Evolutionary conservation across 768 basidiomycete species (phyloP).

Genomic region (Termitomyces sp.): DNA sequence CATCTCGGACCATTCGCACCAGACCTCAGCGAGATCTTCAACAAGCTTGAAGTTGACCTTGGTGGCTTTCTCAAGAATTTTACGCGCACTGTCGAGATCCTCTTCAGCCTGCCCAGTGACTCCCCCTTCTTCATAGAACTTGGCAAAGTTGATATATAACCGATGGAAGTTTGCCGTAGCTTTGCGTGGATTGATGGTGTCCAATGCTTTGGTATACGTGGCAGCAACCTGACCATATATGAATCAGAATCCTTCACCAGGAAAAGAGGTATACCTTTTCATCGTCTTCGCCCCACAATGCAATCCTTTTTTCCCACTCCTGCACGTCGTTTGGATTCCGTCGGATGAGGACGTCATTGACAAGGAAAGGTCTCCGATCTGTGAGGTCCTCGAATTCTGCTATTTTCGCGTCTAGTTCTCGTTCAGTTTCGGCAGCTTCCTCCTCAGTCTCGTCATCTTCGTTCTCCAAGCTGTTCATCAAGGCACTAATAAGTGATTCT

Average conservation of each 20-base stretch:
- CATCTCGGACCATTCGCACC: slow-evolving; percentile 99
- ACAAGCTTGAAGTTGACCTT: slow-evolving; percentile 92
- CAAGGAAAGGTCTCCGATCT: slow-evolving; percentile 91
- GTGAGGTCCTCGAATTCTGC: slow-evolving; percentile 90
- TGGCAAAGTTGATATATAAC: slow-evolving; percentile 92
- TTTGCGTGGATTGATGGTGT: slow-evolving; percentile 82
- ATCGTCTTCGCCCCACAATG: slow-evolving; percentile 89
- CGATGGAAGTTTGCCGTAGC: slow-evolving; percentile 89
- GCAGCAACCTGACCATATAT: slow-evolving; percentile 66
- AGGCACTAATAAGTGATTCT: slow-evolving; percentile 80
- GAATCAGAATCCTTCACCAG: neutral
- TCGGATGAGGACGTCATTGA: slow-evolving; percentile 90
- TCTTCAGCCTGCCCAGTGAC: slow-evolving; percentile 69
- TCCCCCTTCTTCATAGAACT: slow-evolving; percentile 97
- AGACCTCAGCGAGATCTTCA: slow-evolving; percentile 95
- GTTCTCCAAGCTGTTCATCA: slow-evolving; percentile 82
- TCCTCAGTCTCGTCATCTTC: slow-evolving; percentile 64
- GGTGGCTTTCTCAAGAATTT: slow-evolving; percentile 89
- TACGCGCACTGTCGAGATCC: slow-evolving; percentile 81
- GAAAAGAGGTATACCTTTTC: slow-evolving; percentile 61
- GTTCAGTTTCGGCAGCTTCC: slow-evolving; percentile 70
- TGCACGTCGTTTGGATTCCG: slow-evolving; percentile 97
- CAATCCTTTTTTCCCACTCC: slow-evolving; percentile 98
- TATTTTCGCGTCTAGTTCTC: slow-evolving; percentile 84
- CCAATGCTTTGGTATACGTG: slow-evolving; percentile 86